Evolutionary conservation across 192 early-diverging fungal genomes (phyloP).

Genomic region (Paraglomus occultum): DNA sequence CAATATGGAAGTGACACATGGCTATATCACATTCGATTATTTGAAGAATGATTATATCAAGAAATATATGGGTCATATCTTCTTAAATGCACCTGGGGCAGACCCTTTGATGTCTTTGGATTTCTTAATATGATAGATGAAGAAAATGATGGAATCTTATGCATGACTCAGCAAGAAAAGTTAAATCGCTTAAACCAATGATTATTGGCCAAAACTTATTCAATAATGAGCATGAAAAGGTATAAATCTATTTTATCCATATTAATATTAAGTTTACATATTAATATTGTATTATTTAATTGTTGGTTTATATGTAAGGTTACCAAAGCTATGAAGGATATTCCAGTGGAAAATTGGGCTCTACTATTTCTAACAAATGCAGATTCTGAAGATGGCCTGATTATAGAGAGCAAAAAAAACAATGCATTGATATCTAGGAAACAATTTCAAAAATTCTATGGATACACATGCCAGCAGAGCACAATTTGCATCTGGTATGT

Average conservation of each 20-base stretch:
- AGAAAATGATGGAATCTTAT: no score
- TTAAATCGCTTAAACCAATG: no score
- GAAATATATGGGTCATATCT: background rate
- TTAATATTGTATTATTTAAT: conserved; percentile 12
- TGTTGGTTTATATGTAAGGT: conserved; percentile 1
- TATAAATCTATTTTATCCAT: no score
- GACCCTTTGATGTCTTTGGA: background rate
- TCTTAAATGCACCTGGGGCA: background rate
- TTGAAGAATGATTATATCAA: conserved; percentile 2
- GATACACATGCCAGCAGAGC: background rate
- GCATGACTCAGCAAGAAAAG: no score
- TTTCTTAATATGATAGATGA: background rate
- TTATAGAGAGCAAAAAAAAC: background rate
- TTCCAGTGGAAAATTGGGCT: background rate
- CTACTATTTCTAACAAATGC: conserved; percentile 12
- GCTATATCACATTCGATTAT: background rate
- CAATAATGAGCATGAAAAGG: no score
- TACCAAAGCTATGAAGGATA: background rate
- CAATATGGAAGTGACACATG: background rate
- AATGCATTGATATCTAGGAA: background rate
- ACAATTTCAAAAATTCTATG: conserved; percentile 6
- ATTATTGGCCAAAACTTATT: no score
- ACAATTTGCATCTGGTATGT: no score
- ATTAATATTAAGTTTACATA: no score
- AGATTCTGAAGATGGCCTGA: background rate